Evolutionary conservation across 495 filamentous ascomycete species (phyloP), one percentile per base, ranked within the genome.

Genomic region (Paragyromitra xinjiangensis): DNA sequence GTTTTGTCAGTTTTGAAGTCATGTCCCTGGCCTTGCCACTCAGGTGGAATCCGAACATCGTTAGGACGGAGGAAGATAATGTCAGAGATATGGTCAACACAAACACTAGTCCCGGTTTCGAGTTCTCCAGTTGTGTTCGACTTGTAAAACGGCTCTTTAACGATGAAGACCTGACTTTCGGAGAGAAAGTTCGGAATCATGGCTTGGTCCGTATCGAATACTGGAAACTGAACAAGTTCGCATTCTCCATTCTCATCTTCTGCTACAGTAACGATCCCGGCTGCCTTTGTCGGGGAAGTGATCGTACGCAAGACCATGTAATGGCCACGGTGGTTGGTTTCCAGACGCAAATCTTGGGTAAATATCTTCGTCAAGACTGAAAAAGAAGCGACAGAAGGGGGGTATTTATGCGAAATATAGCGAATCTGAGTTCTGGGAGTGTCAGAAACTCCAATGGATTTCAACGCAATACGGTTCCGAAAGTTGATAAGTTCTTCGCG

Each of bases 81-180:
- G 14, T 71, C 68, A 3, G 68, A 71, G 37, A 71, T 48, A 62
- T 71, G 68, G 11, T 71, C 68, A 48, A 71, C 56, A 37, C 68
- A 48, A 34, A 71, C 62, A 19, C 68, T 71, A 14, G 39, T 71
- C 16, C 55, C 53, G 22, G 19, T 44, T 39, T 64, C 34, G 8
- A 64, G n/a, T 4, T 39, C 61, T 19, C 68, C 68, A 5, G 39
- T 39, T 22, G 16, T 22, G n/a, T 58, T 71, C 39, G 34, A 48
- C 19, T 62, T 71, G 24, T 61, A 71, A 62, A 61, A 71, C 39
- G 68, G 68, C 53, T 71, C 68, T 39, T 71, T 71, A 2, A 71
- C 53, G 29, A 71, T 63, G 5, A 71, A 62, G 6, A 71, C 53
- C 68, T 71, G 68, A 1, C 53, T 34, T 34, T 62, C n/a, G 2